These are phyloP conservation scores for Alternaria sp. DNA, from an alignment of 2,329 filamentous ascomycete species.

Conservation along the genomic window DNA sequence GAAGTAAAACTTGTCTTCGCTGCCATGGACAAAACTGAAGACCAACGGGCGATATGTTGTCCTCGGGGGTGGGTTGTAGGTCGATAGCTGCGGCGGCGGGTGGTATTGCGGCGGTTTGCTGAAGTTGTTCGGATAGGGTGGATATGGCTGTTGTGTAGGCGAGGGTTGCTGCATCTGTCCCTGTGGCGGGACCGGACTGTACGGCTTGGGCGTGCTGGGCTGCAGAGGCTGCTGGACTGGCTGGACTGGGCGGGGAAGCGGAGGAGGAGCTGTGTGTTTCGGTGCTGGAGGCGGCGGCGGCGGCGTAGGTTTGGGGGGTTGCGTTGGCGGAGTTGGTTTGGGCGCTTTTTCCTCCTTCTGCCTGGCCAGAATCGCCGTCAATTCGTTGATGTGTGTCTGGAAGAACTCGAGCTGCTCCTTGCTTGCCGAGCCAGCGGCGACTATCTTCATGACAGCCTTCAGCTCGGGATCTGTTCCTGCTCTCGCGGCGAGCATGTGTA, in stretches of 20 bases:
- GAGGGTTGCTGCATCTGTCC: constrained; percentile 25
- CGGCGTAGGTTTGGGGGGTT: constrained; percentile 17
- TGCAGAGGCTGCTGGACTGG: constrained; percentile 19
- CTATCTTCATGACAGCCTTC: constrained; percentile 81
- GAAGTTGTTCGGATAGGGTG: constrained; percentile 31
- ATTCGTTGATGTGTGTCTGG: constrained; percentile 80
- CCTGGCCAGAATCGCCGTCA: constrained; percentile 62
- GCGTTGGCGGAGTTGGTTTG: constrained; percentile 25
- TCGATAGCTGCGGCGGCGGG: constrained; percentile 32
- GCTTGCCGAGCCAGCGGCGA: constrained; percentile 76
- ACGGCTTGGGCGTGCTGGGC: constrained; percentile 10
- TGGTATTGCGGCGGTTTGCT: constrained; percentile 30
- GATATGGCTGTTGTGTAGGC: constrained; percentile 23
- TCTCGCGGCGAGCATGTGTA: constrained; percentile 77
- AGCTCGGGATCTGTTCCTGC: constrained; percentile 76
- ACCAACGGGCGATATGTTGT: constrained; percentile 51
- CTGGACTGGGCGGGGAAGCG: constrained; percentile 22
- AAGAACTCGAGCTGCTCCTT: constrained; percentile 76
- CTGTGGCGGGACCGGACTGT: constrained; percentile 9
- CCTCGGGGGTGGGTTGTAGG: constrained; percentile 50
- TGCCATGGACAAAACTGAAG: constrained; percentile 50
- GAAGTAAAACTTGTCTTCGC: constrained; percentile 77
- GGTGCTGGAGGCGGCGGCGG: constrained; percentile 16
- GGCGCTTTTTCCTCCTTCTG: constrained; percentile 47
- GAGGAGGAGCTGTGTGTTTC: constrained; percentile 19